Percentiles rank a stretch among this genome's conserved stretches.
Evolutionary conservation across 2,329 filamentous ascomycete genomes (phyloP).

Genomic region (Fusarium gaditjirri): DNA sequence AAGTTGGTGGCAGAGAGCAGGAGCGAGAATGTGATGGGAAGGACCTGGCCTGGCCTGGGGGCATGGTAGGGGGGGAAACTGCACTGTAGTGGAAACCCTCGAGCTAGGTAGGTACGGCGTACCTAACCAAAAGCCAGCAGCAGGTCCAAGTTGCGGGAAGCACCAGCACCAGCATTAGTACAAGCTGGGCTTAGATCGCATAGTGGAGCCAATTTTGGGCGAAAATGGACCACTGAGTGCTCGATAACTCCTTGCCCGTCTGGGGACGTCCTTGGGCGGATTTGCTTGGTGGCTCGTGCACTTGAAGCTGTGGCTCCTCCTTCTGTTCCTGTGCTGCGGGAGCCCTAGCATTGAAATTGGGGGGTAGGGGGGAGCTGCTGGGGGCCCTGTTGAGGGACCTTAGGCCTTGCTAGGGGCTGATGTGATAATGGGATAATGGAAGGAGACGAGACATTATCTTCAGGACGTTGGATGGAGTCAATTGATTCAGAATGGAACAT

Average conservation of each 20-base stretch:
- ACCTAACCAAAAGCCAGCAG: slow-evolving; percentile 32
- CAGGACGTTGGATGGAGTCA: not conserved
- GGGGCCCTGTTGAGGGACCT: slow-evolving; percentile 25
- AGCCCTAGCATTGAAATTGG: slow-evolving; percentile 45
- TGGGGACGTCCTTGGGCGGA: slow-evolving; percentile 17
- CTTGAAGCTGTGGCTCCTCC: slow-evolving; percentile 28
- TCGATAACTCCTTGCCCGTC: not conserved
- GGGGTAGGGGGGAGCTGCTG: slow-evolving; percentile 30
- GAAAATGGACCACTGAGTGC: slow-evolving; percentile 15
- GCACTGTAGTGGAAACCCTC: slow-evolving; percentile 36
- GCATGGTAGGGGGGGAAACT: slow-evolving; percentile 39
- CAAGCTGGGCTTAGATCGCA: slow-evolving; percentile 25
- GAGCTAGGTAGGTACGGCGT: slow-evolving; percentile 6
- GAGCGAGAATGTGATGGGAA: slow-evolving; percentile 29
- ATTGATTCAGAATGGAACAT: not conserved
- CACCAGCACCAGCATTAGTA: slow-evolving; percentile 18
- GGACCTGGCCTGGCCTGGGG: slow-evolving; percentile 21
- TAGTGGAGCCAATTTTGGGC: slow-evolving; percentile 13
- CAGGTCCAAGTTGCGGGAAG: slow-evolving; percentile 29
- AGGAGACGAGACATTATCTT: slow-evolving; percentile 11
- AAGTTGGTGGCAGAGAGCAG: slow-evolving; percentile 28
- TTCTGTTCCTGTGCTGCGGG: slow-evolving; percentile 37
- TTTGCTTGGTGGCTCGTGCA: slow-evolving; percentile 39
- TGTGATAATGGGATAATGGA: slow-evolving; percentile 5
- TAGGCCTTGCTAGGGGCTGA: slow-evolving; percentile 38